A percentile compares a stretch with the other conserved stretches of the same genome.
These are phyloP conservation scores for Aspergillus pseudoterreus DNA, from an alignment of 2,329 filamentous ascomycete genomes.

Conservation along the genomic window DNA sequence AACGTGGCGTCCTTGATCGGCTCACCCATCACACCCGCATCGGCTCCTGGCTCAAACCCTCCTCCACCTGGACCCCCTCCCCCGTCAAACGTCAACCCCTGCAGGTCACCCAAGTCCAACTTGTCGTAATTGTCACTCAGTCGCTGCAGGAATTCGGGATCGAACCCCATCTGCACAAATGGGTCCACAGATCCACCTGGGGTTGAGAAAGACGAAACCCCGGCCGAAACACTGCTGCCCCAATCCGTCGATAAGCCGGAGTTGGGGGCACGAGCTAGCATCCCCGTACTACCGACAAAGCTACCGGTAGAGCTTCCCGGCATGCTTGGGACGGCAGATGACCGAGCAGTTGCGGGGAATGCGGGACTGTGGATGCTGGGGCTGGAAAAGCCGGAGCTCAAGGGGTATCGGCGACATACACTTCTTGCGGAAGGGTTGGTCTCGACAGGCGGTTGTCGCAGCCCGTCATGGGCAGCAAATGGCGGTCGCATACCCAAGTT, in stretches of 20 bases:
- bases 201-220: slow-evolving; percentile 30
- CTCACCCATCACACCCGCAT: slow-evolving; percentile 1
- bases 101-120: slow-evolving; percentile 27
- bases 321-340: slow-evolving; percentile 33
- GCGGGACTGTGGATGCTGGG: slow-evolving; percentile 33
- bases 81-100: slow-evolving; percentile 22
- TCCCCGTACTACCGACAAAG: slow-evolving; percentile 32
- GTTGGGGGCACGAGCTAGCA: slow-evolving; percentile 20
- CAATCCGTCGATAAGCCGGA: slow-evolving; percentile 31
- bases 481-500: slow-evolving; percentile 43
- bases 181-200: slow-evolving; percentile 30
- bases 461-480: slow-evolving; percentile 37
- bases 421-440: slow-evolving; percentile 25
- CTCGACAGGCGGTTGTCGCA: slow-evolving; percentile 32
- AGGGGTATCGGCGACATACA: slow-evolving; percentile 19
- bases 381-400: slow-evolving; percentile 24
- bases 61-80: slow-evolving; percentile 8
- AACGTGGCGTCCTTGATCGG: slow-evolving; percentile 4
- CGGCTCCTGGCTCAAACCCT: slow-evolving; percentile 2
- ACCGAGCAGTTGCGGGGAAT: slow-evolving; percentile 27
- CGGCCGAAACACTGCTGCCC: slow-evolving; percentile 29
- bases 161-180: slow-evolving; percentile 37
- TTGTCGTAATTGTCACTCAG: slow-evolving; percentile 33
- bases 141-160: slow-evolving; percentile 35
- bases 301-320: slow-evolving; percentile 34